These are phyloP conservation scores for Malassezia caprae DNA, from an alignment of 1,284 basidiomycete species.

Conservation along the genomic window DNA sequence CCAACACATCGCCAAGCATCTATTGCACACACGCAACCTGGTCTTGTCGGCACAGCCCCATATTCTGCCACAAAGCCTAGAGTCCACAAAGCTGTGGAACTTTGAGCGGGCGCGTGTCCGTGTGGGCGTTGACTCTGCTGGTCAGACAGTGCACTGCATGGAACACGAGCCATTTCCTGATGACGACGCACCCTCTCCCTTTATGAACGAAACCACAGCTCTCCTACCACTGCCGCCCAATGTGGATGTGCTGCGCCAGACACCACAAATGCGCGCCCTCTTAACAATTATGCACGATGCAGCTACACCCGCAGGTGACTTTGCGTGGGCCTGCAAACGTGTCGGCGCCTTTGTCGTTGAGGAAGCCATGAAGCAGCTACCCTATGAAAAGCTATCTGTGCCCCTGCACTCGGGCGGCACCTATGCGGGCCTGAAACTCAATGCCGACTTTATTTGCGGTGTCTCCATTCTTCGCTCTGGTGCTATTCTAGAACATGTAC, in stretches of 20 bases:
- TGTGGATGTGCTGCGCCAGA: constrained; percentile 64
- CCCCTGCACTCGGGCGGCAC: constrained; percentile 58
- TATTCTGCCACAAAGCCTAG: not conserved
- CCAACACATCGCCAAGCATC: constrained; percentile 75
- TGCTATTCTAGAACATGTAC: constrained; percentile 53
- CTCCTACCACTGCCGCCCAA: constrained; percentile 50
- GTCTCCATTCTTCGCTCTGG: constrained; percentile 7
- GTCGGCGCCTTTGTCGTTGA: constrained; percentile 76
- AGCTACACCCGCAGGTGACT: constrained; percentile 59
- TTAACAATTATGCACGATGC: constrained; percentile 71
- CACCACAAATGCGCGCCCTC: constrained; percentile 59
- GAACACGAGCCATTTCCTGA: constrained; percentile 10
- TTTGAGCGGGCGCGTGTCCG: constrained; percentile 1
- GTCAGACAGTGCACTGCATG: constrained; percentile 1
- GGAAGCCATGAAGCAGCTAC: constrained; percentile 68
- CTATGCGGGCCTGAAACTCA: constrained; percentile 59
- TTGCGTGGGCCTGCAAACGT: constrained; percentile 77
- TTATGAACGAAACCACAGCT: not conserved
- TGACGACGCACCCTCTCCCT: not conserved
- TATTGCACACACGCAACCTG: constrained; percentile 44
- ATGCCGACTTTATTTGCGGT: constrained; percentile 50
- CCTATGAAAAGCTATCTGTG: constrained; percentile 59
- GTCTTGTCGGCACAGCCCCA: not conserved
- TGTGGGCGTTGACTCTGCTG: not conserved
- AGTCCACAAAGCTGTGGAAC: too few relatives aligned